These are phyloP conservation scores for Alternaria tenuissima DNA, from an alignment of 2,329 filamentous ascomycete genomes.

Conservation along the genomic window DNA sequence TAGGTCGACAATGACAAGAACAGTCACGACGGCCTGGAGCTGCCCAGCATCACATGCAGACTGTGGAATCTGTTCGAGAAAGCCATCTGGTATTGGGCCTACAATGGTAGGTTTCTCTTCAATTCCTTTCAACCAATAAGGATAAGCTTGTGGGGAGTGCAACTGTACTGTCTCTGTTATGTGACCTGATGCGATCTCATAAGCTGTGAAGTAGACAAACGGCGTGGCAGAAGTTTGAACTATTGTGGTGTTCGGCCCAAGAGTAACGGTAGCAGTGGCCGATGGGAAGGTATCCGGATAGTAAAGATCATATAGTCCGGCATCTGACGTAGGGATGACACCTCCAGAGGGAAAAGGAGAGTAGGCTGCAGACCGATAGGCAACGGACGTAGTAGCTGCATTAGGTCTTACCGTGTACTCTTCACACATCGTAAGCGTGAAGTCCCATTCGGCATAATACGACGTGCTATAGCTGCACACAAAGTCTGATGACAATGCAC, in stretches of 20 bases:
- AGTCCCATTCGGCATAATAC: slow-evolving; percentile 33
- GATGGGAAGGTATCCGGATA: slow-evolving; percentile 20
- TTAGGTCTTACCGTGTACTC: slow-evolving; percentile 41
- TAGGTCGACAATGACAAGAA: slow-evolving; percentile 54
- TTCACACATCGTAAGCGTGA: slow-evolving; percentile 31
- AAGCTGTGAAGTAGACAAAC: slow-evolving; percentile 55
- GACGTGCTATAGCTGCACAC: slow-evolving; percentile 32
- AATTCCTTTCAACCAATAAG: slow-evolving; percentile 46
- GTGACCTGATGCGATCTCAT: slow-evolving; percentile 52
- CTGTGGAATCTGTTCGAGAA: slow-evolving; percentile 47
- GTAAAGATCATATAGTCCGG: slow-evolving; percentile 24
- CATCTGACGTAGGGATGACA: slow-evolving; percentile 29
- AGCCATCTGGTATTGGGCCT: slow-evolving; percentile 46
- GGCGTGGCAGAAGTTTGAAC: slow-evolving; percentile 48
- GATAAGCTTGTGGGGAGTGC: slow-evolving; percentile 46
- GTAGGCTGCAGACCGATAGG: slow-evolving; percentile 33
- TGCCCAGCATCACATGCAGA: slow-evolving; percentile 47
- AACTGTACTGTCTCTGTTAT: slow-evolving; percentile 48
- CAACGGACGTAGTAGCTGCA: slow-evolving; percentile 42
- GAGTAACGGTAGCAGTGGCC: slow-evolving; percentile 33
- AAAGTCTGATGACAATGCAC: slow-evolving; percentile 31
- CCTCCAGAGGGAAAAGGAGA: slow-evolving; percentile 33
- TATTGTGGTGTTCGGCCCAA: slow-evolving; percentile 34
- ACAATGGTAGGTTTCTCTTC: slow-evolving; percentile 37
- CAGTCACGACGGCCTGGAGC: slow-evolving; percentile 52